A percentile compares a stretch with the other conserved stretches of the same genome.
Evolutionary conservation across 2,329 filamentous ascomycete genomes (phyloP).

Genomic region (Cladophialophora carrionii): DNA sequence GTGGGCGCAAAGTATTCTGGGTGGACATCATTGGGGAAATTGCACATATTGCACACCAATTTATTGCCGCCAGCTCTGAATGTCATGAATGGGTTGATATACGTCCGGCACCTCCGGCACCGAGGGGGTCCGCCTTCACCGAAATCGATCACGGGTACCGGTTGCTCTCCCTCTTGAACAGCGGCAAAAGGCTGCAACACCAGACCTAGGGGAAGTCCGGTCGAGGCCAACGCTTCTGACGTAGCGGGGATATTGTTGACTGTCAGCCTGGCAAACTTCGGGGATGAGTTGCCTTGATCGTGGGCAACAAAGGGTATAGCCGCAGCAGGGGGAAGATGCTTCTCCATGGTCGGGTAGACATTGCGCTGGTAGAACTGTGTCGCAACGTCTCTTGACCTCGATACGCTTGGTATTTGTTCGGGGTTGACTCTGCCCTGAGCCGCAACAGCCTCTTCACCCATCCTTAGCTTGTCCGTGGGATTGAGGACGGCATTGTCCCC

Average conservation of each 20-base stretch:
- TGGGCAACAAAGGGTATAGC: conserved; percentile 87
- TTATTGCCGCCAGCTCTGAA: conserved; percentile 93
- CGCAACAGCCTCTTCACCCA: conserved; percentile 60
- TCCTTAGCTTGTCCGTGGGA: conserved; percentile 39
- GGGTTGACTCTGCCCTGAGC: conserved; percentile 79
- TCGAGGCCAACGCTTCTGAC: conserved; percentile 76
- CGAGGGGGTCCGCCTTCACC: conserved; percentile 86
- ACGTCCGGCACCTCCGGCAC: conserved; percentile 89
- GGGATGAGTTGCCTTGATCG: conserved; percentile 95
- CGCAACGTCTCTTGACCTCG: conserved; percentile 76
- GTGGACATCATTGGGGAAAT: conserved; percentile 91
- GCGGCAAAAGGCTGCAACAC: conserved; percentile 85
- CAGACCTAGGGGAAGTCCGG: conserved; percentile 82
- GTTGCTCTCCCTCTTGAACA: conserved; percentile 79
- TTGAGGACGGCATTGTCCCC: conserved; percentile 25
- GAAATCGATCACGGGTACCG: conserved; percentile 92
- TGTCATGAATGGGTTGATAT: conserved; percentile 99
- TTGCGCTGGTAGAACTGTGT: conserved; percentile 84
- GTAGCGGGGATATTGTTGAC: conserved; percentile 90
- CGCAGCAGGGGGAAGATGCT: conserved; percentile 85
- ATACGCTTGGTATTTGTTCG: conserved; percentile 90
- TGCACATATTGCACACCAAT: conserved; percentile 97
- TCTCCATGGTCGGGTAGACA: conserved; percentile 93
- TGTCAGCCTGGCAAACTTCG: conserved; percentile 87
- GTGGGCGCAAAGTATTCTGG: conserved; percentile 92